Evolutionary conservation across 441 rosid genomes (phyloP).

Genomic region (Flueggea neowawraea): DNA sequence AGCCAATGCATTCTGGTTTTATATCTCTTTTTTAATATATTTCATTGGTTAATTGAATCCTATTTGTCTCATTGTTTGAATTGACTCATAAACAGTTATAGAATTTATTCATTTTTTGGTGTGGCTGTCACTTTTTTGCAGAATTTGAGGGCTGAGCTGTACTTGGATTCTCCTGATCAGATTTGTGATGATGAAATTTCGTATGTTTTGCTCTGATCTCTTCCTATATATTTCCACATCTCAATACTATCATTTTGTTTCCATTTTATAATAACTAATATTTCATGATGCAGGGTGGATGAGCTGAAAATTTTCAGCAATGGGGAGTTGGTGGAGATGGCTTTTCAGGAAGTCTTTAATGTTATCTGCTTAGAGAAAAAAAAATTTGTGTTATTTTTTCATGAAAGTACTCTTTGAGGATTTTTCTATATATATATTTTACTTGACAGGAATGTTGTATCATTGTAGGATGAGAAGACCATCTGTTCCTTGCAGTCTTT

Average conservation of each 20-base stretch:
- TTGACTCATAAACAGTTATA: too few species aligned
- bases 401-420: background rate
- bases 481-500: slow-evolving; percentile 17
- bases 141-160: slow-evolving; percentile 46
- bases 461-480: slow-evolving; percentile 25
- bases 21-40: background rate
- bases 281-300: slow-evolving; percentile 40
- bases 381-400: background rate
- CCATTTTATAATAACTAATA: background rate
- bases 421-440: background rate
- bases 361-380: slow-evolving; percentile 17
- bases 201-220: slow-evolving; percentile 27
- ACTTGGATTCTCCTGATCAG: slow-evolving; percentile 20
- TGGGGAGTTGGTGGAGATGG: slow-evolving; percentile 71
- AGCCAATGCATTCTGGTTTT: background rate
- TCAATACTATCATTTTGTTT: background rate
- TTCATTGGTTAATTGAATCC: too few species aligned
- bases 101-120: background rate
- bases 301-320: slow-evolving; percentile 50
- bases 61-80: background rate
- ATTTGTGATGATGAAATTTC: slow-evolving; percentile 35
- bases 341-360: slow-evolving; percentile 48
- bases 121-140: slow-evolving; percentile 10
- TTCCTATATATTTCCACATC: background rate
- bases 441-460: background rate